Conservation (phyloP, 2,329 filamentous ascomycete genomes). For the Paracoccidioides lutzii region DNA sequence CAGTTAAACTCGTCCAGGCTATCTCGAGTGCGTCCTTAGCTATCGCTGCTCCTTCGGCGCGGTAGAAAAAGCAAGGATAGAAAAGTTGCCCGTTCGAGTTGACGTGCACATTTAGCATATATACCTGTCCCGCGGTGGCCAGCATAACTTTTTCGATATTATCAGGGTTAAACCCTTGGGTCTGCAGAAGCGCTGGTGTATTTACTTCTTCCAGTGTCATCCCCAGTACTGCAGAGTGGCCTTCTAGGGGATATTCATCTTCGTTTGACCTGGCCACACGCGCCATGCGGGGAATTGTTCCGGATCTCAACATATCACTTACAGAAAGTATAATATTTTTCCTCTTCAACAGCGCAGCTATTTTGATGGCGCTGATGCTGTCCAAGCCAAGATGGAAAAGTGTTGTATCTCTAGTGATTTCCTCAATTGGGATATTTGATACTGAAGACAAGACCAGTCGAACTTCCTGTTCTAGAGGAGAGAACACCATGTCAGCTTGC, state of each 20-base stretch:
- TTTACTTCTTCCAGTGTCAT: slow-evolving; percentile 29
- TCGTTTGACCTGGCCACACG: slow-evolving; percentile 17
- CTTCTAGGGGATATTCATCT: slow-evolving; percentile 7
- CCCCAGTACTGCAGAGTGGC: slow-evolving; percentile 15
- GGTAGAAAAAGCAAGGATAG: slow-evolving; percentile 58
- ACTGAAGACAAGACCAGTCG: slow-evolving; percentile 40
- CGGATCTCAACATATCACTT: slow-evolving; percentile 55
- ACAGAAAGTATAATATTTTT: slow-evolving; percentile 51
- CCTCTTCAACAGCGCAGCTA: slow-evolving; percentile 56
- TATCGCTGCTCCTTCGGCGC: slow-evolving; percentile 30
- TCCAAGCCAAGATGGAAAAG: slow-evolving; percentile 81
- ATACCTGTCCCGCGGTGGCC: slow-evolving; percentile 62
- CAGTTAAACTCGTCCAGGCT: slow-evolving; percentile 51
- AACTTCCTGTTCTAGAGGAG: slow-evolving; percentile 28
- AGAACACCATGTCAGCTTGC: slow-evolving; percentile 15
- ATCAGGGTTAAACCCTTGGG: slow-evolving; percentile 29
- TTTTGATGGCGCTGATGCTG: slow-evolving; percentile 83
- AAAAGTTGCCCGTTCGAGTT: slow-evolving; percentile 55
- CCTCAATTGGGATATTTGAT: slow-evolving; percentile 45
- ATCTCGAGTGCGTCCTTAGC: slow-evolving; percentile 32
- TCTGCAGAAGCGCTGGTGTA: slow-evolving; percentile 25
- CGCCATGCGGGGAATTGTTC: slow-evolving; percentile 54
- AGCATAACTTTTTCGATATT: slow-evolving; percentile 50
- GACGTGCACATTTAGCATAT: slow-evolving; percentile 69
- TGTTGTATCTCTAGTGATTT: slow-evolving; percentile 49